Evolutionary conservation across 2,329 filamentous ascomycete genomes (phyloP).

Genomic region (Stylonectria norvegica): DNA sequence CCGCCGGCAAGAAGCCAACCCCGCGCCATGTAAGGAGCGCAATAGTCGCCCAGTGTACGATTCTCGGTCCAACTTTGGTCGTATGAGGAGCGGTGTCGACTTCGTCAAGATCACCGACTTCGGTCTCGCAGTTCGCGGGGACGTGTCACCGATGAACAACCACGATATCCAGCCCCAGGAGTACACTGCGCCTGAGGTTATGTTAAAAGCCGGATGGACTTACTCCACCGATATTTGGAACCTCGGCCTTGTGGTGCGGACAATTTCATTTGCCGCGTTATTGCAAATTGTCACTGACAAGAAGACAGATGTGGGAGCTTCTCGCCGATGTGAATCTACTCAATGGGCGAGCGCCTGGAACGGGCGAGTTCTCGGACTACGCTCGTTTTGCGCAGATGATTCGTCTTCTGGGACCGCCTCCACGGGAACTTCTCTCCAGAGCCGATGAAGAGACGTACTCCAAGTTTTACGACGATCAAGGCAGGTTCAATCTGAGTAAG

Average conservation of each 20-base stretch:
- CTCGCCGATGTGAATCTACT: slow-evolving; percentile 28
- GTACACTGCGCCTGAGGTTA: slow-evolving; percentile 31
- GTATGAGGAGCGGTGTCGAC: slow-evolving; percentile 20
- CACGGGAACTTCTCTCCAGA: slow-evolving; percentile 20
- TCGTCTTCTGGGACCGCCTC: slow-evolving; percentile 27
- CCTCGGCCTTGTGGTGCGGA: slow-evolving; percentile 28
- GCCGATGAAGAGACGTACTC: slow-evolving; percentile 18
- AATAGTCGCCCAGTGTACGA: slow-evolving; percentile 22
- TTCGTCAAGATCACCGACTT: slow-evolving; percentile 29
- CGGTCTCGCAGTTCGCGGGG: slow-evolving; percentile 26
- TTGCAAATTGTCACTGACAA: slow-evolving; percentile 4
- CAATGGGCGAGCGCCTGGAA: slow-evolving; percentile 14
- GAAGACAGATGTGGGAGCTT: slow-evolving; percentile 25
- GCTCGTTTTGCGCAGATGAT: slow-evolving; percentile 30
- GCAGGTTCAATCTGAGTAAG: slow-evolving; percentile 4
- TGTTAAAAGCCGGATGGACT: slow-evolving; percentile 29
- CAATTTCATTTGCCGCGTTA: no score
- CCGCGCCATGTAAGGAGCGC: slow-evolving; percentile 20
- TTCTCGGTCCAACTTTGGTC: slow-evolving; percentile 23
- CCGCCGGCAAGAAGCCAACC: slow-evolving; percentile 20
- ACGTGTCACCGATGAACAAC: slow-evolving; percentile 14
- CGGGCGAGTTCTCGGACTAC: slow-evolving; percentile 22
- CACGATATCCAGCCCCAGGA: slow-evolving; percentile 29
- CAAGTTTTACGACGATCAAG: slow-evolving; percentile 19
- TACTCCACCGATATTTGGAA: slow-evolving; percentile 33